phyloP scores from a whole-genome alignment of 139 green algal genomes.

The Haematococcus lacustris region DNA sequence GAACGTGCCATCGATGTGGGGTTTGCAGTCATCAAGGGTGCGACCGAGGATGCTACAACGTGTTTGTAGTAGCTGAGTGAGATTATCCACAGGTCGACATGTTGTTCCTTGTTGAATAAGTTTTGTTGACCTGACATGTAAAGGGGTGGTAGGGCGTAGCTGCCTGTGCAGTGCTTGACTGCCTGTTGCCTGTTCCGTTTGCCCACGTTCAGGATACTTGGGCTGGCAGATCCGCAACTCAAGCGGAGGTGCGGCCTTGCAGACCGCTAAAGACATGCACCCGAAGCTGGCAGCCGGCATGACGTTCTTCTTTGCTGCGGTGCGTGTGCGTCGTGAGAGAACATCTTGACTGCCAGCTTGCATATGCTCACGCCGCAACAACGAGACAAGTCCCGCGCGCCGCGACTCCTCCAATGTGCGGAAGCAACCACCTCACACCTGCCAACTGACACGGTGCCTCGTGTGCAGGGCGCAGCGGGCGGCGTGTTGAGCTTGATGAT shows the following conservation, averaged over 20 bases:
- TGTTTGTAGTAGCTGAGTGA: no score
- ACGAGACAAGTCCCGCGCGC: not conserved
- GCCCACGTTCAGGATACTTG: constrained; percentile 54
- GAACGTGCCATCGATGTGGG: no score
- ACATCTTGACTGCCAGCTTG: not conserved
- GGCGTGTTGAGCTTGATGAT: constrained; percentile 69
- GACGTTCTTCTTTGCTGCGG: constrained; percentile 69
- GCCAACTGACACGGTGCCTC: not conserved
- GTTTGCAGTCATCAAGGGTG: no score
- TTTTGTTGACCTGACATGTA: no score
- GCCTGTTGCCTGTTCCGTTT: no score
- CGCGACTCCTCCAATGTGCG: not conserved
- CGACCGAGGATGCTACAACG: no score
- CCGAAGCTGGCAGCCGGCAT: constrained; percentile 71
- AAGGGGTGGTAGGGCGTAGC: no score
- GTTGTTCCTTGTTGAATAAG: no score
- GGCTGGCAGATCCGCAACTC: constrained; percentile 47
- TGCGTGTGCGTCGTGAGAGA: no score
- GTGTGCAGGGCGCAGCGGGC: constrained; percentile 46
- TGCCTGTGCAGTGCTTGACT: no score
- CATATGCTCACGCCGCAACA: no score
- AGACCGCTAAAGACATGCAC: constrained; percentile 65
- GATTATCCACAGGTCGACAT: no score
- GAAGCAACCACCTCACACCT: not conserved
- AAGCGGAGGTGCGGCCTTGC: constrained; percentile 16